Evolutionary conservation across 345 rosid species (phyloP).

Genomic region (Xanthoceras sorbifolium): DNA sequence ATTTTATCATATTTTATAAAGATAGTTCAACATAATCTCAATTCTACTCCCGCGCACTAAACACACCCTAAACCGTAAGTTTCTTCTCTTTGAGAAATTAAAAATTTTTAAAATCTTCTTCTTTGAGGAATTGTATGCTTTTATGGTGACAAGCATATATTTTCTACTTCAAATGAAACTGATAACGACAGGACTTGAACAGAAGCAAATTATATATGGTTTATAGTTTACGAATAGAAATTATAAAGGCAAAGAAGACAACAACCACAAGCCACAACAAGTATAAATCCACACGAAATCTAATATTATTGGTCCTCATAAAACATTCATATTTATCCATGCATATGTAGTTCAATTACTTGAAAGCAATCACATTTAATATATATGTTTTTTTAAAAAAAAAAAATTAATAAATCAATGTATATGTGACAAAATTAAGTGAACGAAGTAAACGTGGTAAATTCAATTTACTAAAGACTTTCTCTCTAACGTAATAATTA

Average conservation of each 20-base stretch:
- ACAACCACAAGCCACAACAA: slow-evolving; percentile 35
- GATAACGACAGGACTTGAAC: slow-evolving; percentile 14
- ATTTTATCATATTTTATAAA: too few species aligned
- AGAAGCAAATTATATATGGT: slow-evolving; percentile 8
- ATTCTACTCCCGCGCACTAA: too few species aligned
- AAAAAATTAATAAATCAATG: background rate
- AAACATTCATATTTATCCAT: slow-evolving; percentile 8
- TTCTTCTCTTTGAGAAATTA: background rate
- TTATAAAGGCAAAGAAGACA: slow-evolving; percentile 17
- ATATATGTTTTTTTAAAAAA: background rate
- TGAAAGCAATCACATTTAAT: slow-evolving; percentile 18
- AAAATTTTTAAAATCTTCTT: background rate
- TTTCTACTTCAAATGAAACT: slow-evolving; percentile 4
- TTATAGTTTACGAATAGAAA: slow-evolving; percentile 12
- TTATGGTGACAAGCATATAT: slow-evolving; percentile 11
- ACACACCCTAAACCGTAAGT: too few species aligned
- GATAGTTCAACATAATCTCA: too few species aligned
- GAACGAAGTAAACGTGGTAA: too few species aligned
- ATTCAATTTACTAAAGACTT: too few species aligned
- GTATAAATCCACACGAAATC: slow-evolving; percentile 32
- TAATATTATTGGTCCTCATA: slow-evolving; percentile 14
- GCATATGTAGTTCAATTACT: background rate
- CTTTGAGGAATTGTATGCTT: background rate
- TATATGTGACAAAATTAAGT: background rate
- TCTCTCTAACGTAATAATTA: too few species aligned